phyloP scores from a whole-genome alignment of 1,284 basidiomycete genomes.

The Mycena sp. region DNA sequence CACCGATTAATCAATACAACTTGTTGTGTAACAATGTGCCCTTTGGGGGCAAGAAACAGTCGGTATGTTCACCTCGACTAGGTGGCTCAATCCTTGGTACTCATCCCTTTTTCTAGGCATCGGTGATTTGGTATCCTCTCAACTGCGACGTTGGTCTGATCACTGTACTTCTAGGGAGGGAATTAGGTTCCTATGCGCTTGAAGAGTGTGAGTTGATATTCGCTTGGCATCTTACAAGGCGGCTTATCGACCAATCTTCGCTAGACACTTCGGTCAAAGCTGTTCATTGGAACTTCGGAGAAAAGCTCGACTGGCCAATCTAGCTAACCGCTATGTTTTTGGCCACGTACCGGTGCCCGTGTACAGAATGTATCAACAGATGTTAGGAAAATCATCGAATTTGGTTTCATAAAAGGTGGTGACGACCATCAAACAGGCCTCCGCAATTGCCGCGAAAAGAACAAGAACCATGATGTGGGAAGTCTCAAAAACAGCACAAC shows the following conservation, averaged over 20 bases:
- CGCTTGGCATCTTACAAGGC: not conserved
- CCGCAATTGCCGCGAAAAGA: not conserved
- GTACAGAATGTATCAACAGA: slow-evolving; percentile 1
- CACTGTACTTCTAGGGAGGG: slow-evolving; percentile 64
- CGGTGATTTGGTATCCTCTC: slow-evolving; percentile 43
- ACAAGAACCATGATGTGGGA: slow-evolving; percentile 4
- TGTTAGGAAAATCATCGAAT: slow-evolving; percentile 3
- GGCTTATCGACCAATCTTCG: slow-evolving; percentile 3
- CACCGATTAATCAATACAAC: slow-evolving; percentile 91
- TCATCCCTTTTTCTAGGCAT: slow-evolving; percentile 48
- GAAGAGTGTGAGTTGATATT: slow-evolving; percentile 53
- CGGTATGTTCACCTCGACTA: slow-evolving; percentile 35
- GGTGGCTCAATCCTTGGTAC: not conserved
- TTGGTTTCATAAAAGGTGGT: slow-evolving; percentile 5
- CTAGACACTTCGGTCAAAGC: slow-evolving; percentile 83
- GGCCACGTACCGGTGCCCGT: not conserved
- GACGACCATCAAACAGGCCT: slow-evolving; percentile 19
- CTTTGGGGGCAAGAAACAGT: slow-evolving; percentile 91
- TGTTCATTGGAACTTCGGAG: slow-evolving; percentile 88
- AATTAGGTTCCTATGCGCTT: slow-evolving; percentile 89
- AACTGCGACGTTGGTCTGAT: not conserved
- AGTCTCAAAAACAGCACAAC: not conserved
- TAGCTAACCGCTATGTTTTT: slow-evolving; percentile 42
- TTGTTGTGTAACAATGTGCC: slow-evolving; percentile 85
- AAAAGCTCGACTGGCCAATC: slow-evolving; percentile 82